phyloP scores from a whole-genome alignment of 2,329 filamentous ascomycete genomes.

The Fusarium napiforme region DNA sequence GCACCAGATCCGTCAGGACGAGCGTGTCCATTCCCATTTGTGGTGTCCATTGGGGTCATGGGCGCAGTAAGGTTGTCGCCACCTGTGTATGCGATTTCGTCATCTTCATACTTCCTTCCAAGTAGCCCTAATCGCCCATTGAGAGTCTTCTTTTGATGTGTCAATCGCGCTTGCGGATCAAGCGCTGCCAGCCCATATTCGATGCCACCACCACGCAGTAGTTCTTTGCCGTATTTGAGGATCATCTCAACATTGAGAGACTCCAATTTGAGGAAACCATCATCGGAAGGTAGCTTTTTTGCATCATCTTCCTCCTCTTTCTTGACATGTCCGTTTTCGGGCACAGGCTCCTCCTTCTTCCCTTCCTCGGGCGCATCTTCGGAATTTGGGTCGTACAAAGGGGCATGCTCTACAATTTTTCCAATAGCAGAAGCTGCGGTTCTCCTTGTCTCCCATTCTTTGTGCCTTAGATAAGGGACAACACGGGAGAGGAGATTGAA shows the following conservation, averaged over 20 bases:
- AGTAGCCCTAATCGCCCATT: slow-evolving; percentile 83
- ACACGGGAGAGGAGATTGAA: slow-evolving; percentile 95
- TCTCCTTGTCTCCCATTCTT: slow-evolving; percentile 95
- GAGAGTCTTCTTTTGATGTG: slow-evolving; percentile 90
- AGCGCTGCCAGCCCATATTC: slow-evolving; percentile 86
- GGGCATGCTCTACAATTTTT: slow-evolving; percentile 90
- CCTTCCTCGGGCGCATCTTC: slow-evolving; percentile 66
- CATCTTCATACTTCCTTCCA: slow-evolving; percentile 86
- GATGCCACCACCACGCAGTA: slow-evolving; percentile 86
- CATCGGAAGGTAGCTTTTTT: slow-evolving; percentile 54
- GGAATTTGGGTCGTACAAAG: slow-evolving; percentile 86
- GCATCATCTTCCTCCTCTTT: slow-evolving; percentile 72
- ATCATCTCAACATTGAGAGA: slow-evolving; percentile 82
- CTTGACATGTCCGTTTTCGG: slow-evolving; percentile 61
- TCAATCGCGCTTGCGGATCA: slow-evolving; percentile 82
- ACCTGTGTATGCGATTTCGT: slow-evolving; percentile 72
- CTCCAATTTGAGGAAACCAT: slow-evolving; percentile 76
- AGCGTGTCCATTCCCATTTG: slow-evolving; percentile 48
- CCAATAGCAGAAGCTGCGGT: slow-evolving; percentile 94
- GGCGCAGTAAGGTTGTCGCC: slow-evolving; percentile 59
- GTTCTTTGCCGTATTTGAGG: slow-evolving; percentile 82
- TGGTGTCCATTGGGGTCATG: slow-evolving; percentile 57
- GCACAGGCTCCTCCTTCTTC: slow-evolving; percentile 52
- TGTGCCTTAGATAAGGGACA: slow-evolving; percentile 93
- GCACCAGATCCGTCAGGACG: slow-evolving; percentile 52